Evolutionary conservation across 169 alveolate species (phyloP).

Genomic region (Plasmodium knowlesi): DNA sequence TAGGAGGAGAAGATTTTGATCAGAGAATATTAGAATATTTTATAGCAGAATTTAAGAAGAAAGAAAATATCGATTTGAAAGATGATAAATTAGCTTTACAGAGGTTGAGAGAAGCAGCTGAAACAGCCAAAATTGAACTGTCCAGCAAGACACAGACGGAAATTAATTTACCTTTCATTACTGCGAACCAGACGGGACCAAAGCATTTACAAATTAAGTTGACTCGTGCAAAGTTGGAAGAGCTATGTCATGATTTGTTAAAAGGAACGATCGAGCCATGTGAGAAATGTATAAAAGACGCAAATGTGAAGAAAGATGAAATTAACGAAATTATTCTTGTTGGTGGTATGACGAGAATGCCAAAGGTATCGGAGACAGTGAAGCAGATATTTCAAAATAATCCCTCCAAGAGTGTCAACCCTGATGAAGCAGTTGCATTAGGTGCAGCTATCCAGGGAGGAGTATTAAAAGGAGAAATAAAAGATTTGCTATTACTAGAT

Average conservation of each 20-base stretch:
- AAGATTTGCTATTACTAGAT: constrained; percentile 96
- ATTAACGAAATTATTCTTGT: constrained; percentile 97
- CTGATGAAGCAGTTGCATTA: constrained; percentile 99
- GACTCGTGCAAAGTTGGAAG: constrained; percentile 97
- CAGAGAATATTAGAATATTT: constrained; percentile 93
- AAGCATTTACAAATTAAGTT: constrained; percentile 96
- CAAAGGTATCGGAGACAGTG: constrained; percentile 96
- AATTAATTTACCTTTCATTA: constrained; percentile 96
- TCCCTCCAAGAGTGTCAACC: constrained; percentile 98
- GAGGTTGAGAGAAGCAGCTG: constrained; percentile 98
- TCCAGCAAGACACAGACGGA: constrained; percentile 96
- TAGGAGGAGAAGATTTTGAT: constrained; percentile 99
- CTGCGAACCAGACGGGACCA: constrained; percentile 99
- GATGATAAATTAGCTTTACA: constrained; percentile 96
- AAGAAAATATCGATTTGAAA: constrained; percentile 95
- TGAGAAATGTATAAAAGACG: constrained; percentile 95
- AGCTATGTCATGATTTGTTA: constrained; percentile 90
- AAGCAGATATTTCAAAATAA: constrained; percentile 93
- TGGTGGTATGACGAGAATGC: constrained; percentile 99
- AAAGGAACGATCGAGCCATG: constrained; percentile 96
- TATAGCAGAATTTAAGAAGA: constrained; percentile 95
- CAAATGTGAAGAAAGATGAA: constrained; percentile 93
- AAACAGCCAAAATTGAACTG: constrained; percentile 98
- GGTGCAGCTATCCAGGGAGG: constrained; percentile 99
- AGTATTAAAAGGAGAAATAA: constrained; percentile 97